phyloP scores from a whole-genome alignment of 768 basidiomycete species.

The Collybia mongolica region DNA sequence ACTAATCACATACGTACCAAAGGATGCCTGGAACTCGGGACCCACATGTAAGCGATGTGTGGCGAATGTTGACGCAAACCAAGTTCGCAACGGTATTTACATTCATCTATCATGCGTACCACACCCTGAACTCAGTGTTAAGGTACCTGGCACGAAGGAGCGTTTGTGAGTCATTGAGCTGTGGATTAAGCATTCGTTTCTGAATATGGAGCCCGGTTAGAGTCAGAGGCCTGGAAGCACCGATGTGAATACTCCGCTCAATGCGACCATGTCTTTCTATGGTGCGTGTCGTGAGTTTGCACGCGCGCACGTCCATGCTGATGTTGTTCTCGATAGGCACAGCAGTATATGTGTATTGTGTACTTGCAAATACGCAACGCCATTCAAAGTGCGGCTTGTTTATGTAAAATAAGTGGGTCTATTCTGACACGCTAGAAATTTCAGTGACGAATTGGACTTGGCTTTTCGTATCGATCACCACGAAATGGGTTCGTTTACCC shows the following conservation, averaged over 20 bases:
- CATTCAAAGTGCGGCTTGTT: constrained; percentile 15
- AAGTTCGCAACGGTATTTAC: constrained; percentile 11
- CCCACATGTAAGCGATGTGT: constrained; percentile 23
- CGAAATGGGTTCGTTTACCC: constrained; percentile 24
- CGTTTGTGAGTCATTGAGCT: constrained; percentile 11
- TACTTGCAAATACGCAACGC: constrained; percentile 22
- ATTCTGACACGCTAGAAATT: background rate
- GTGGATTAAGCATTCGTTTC: background rate
- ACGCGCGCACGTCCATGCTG: background rate
- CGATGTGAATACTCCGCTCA: constrained; percentile 15
- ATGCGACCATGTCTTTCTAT: constrained; percentile 30
- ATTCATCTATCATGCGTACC: background rate
- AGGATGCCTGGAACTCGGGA: constrained; percentile 28
- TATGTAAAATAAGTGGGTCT: too few species aligned
- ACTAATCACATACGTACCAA: constrained; percentile 29
- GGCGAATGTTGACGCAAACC: constrained; percentile 18
- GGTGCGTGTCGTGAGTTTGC: constrained; percentile 21
- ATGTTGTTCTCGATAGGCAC: constrained; percentile 26
- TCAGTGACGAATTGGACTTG: constrained; percentile 30
- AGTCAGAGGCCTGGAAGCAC: constrained; percentile 9
- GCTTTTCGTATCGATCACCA: constrained; percentile 35
- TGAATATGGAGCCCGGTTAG: constrained; percentile 9
- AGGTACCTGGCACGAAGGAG: constrained; percentile 36
- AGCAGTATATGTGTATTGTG: constrained; percentile 44
- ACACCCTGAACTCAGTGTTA: constrained; percentile 5